Conservation (phyloP, 2,329 filamentous ascomycete species). For the Epichloe sibirici region DNA sequence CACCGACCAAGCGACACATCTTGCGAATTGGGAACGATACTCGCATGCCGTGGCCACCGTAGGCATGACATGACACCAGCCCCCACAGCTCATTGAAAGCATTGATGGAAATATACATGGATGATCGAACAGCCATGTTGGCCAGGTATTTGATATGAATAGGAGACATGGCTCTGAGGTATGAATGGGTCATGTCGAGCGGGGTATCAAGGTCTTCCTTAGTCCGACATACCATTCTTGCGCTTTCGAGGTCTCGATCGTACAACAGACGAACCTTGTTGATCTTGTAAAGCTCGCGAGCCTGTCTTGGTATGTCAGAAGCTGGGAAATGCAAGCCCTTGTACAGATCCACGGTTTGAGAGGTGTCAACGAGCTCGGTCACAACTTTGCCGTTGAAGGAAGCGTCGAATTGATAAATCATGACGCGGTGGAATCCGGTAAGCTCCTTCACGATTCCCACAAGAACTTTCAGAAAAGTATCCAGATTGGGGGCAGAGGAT, state of each 20-base stretch:
- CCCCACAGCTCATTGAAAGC: conserved; percentile 81
- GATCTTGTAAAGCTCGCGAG: conserved; percentile 75
- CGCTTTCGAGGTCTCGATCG: conserved; percentile 68
- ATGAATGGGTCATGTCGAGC: conserved; percentile 72
- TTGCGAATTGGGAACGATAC: conserved; percentile 85
- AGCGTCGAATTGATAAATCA: conserved; percentile 85
- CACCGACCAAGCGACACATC: conserved; percentile 80
- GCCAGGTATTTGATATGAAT: conserved; percentile 78
- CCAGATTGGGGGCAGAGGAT: conserved; percentile 55
- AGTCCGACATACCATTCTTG: conserved; percentile 69
- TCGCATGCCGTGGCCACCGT: conserved; percentile 68
- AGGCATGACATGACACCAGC: conserved; percentile 74
- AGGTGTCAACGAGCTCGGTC: conserved; percentile 72
- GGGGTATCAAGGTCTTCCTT: conserved; percentile 61
- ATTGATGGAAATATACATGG: conserved; percentile 89
- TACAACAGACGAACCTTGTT: conserved; percentile 85
- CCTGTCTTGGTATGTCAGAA: conserved; percentile 75
- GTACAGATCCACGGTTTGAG: conserved; percentile 70
- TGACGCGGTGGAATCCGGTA: conserved; percentile 82
- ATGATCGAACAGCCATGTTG: conserved; percentile 86
- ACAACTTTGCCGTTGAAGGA: conserved; percentile 77
- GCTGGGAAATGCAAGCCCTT: conserved; percentile 83
- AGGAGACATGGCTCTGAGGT: conserved; percentile 80
- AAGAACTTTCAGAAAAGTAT: conserved; percentile 65
- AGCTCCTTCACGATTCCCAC: conserved; percentile 81